Base-by-base conservation (phyloP, 768 basidiomycete genomes). In the Pseudohyphozyma bogoriensis region DNA sequence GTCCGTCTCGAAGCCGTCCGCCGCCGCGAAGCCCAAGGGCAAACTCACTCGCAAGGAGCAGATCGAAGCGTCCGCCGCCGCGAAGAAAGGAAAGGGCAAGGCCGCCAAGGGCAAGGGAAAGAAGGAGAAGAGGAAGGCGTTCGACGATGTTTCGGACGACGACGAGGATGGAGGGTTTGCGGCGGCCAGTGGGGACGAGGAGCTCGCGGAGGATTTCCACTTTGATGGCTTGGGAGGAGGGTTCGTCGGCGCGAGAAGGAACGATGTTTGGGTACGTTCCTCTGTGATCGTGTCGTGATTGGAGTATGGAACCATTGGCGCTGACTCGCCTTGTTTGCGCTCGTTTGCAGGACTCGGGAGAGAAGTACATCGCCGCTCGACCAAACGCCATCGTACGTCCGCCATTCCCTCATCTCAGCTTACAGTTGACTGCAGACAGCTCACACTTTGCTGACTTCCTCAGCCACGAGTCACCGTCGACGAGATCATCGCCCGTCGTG, bases 221-320 rank as follows among this genome's bases (percentile, higher is more conserved):
- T 71, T 71, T 46, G 70, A 71, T 51, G 69, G 59, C 2, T 46
- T 70, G 18, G 68, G 68, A 2, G 65, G 68, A 15, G 68, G 70
- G 1, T 66, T 65, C 28, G 59, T 65, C 31, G 59, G 61, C 2
- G 47, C 56, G 22, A n/a, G 53, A 7, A 59, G 62, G 46, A 60
- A 64, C 39, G 58, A 63, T 45, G 65, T 67, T 33, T 68, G 69
- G 69, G 68, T 69, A 16, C 22, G 68, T 53, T 6, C 4, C 7
- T 31, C 44, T 49, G 31, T 6, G 20, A n/a, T n/a, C n/a, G n/a
- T n/a, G n/a, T n/a, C n/a, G n/a, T n/a, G n/a, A n/a, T n/a, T n/a
- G n/a, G n/a, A n/a, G n/a, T n/a, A n/a, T n/a, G n/a, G n/a, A n/a
- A n/a, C n/a, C n/a, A n/a, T n/a, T n/a, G n/a, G n/a, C n/a, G n/a